Percentiles rank a stretch among this genome's conserved stretches.
These are phyloP conservation scores for Pythium pectinolyticum DNA, from an alignment of 352 stramenopile species.

Conservation along the genomic window DNA sequence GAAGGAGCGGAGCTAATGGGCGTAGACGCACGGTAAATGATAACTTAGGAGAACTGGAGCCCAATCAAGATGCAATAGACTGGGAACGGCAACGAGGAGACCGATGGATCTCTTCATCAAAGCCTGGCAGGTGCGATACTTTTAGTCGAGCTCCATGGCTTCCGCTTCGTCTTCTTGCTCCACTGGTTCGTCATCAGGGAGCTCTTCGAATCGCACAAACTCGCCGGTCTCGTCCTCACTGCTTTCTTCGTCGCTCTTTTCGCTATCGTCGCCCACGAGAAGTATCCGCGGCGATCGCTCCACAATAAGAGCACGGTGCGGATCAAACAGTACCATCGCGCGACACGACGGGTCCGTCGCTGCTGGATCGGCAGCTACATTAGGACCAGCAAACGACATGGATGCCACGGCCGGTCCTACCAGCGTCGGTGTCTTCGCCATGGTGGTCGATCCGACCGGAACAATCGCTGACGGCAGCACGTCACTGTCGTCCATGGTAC, in stretches of 20 bases:
- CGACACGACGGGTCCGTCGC: constrained; percentile 28
- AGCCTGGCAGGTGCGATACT: no score
- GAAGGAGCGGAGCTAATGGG: no score
- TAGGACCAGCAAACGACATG: constrained; percentile 10
- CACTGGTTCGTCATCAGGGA: constrained; percentile 47
- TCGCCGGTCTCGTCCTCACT: constrained; percentile 31
- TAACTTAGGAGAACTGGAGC: constrained; percentile 1
- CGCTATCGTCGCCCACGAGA: constrained; percentile 50
- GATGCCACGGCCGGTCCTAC: constrained; percentile 3
- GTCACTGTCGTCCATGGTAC: constrained; percentile 42
- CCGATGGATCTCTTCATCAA: no score
- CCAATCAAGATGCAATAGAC: no score
- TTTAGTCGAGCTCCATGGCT: constrained; percentile 73
- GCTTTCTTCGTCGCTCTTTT: constrained; percentile 15
- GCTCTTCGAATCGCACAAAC: constrained; percentile 72
- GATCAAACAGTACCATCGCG: constrained; percentile 64
- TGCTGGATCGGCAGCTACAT: background rate
- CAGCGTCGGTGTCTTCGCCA: background rate
- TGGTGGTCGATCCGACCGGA: background rate
- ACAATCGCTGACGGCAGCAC: constrained; percentile 15
- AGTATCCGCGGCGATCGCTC: constrained; percentile 42
- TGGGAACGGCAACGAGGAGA: background rate
- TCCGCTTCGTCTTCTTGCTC: constrained; percentile 33
- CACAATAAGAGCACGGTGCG: constrained; percentile 20
- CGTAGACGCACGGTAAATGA: constrained; percentile 8